Percentiles rank a stretch among this genome's conserved stretches.
phyloP scores from a whole-genome alignment of 2,329 filamentous ascomycete genomes.

The Emergomyces africanus region DNA sequence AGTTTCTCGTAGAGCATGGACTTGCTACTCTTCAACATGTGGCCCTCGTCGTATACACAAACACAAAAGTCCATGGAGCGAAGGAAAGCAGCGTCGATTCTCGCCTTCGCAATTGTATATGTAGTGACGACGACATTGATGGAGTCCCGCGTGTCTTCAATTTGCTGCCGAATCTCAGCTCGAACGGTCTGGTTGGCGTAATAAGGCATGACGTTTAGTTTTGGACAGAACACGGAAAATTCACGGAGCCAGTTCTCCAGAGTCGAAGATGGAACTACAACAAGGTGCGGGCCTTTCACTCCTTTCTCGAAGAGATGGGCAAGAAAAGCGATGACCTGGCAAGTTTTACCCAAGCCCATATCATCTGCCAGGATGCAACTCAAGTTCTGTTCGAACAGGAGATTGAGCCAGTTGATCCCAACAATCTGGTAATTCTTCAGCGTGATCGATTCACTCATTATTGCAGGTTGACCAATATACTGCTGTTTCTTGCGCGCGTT shows the following conservation, averaged over 20 bases:
- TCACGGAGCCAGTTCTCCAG: conserved; percentile 93
- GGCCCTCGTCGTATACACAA: conserved; percentile 85
- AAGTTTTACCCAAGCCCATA: conserved; percentile 93
- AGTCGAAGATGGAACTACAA: conserved; percentile 87
- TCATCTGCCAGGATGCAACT: conserved; percentile 93
- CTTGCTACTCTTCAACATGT: conserved; percentile 78
- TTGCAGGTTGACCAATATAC: conserved; percentile 54
- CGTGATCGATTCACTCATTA: conserved; percentile 61
- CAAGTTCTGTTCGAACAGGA: conserved; percentile 66
- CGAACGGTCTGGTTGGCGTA: conserved; percentile 57
- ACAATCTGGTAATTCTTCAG: conserved; percentile 93
- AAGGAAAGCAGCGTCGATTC: conserved; percentile 51
- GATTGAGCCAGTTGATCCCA: conserved; percentile 83
- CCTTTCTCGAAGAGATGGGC: conserved; percentile 64
- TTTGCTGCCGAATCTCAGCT: conserved; percentile 52
- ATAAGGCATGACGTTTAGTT: conserved; percentile 59
- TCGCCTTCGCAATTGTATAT: conserved; percentile 52
- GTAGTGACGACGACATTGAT: conserved; percentile 62
- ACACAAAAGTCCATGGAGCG: conserved; percentile 44
- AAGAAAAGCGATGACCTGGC: conserved; percentile 86
- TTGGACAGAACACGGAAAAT: conserved; percentile 74
- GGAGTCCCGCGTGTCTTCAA: conserved; percentile 49
- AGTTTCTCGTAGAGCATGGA: conserved; percentile 72
- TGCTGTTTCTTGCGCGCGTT: conserved; percentile 26
- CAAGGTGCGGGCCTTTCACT: conserved; percentile 59